phyloP scores from a whole-genome alignment of 2,329 filamentous ascomycete species.

The Escovopsis sp. region DNA sequence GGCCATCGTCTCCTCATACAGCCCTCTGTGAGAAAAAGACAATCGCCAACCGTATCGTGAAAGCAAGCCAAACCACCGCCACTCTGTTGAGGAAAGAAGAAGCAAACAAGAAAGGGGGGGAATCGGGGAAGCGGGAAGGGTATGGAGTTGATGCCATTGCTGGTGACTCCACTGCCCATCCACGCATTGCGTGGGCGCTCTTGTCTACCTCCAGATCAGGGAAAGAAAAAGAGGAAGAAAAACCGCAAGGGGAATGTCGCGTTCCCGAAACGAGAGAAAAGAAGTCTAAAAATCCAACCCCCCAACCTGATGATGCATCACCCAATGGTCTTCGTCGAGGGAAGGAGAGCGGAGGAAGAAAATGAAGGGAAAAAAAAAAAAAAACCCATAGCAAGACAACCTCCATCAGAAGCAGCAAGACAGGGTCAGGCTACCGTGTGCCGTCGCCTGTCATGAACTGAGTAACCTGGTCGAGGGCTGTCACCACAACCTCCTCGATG shows the following conservation, averaged over 20 bases:
- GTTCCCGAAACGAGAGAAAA: neutral
- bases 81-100: no score
- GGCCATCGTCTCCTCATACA: no score
- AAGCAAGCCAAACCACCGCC: no score
- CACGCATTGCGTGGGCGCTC: neutral
- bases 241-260: neutral
- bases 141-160: no score
- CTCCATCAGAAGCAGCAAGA: neutral
- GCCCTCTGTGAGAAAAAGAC: no score
- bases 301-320: no score
- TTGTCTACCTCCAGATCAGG: neutral
- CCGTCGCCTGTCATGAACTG: slow-evolving; percentile 28
- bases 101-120: no score
- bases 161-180: neutral
- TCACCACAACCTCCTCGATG: slow-evolving; percentile 43
- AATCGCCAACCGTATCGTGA: no score
- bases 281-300: neutral
- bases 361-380: neutral
- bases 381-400: neutral
- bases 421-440: neutral
- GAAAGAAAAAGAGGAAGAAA: neutral
- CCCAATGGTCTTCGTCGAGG: neutral
- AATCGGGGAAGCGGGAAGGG: no score
- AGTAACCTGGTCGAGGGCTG: slow-evolving; percentile 43
- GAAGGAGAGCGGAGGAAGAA: neutral